Evolutionary conservation across 2,329 filamentous ascomycete genomes (phyloP), one percentile per base, ranked within the genome.

Genomic region (Periconia sp.): DNA sequence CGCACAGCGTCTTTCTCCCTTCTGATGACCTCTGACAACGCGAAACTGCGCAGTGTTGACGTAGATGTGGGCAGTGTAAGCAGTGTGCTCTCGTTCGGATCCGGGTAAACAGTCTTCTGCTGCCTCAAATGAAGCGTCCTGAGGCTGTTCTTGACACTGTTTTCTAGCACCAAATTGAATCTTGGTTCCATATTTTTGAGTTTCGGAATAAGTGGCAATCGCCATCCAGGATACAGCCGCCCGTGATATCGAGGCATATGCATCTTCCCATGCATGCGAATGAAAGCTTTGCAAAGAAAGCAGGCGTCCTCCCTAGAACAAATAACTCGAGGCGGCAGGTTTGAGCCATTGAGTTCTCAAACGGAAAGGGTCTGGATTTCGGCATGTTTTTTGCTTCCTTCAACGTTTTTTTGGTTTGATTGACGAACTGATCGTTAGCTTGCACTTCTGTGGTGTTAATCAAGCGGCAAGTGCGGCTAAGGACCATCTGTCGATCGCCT

Each of bases 281-380:
- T 72, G 54, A 82, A 77, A 7, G 74, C 63, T 47, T 81, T 77
- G 61, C 80, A 83, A 0, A 82, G 71, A 59, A 77, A 82, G 57
- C 80, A 83, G 1, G 80, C 76, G 48, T 78, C 74, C 52, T 82
- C 83, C 65, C 74, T 79, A 3, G 79, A 79, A 49, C 74, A 74
- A 7, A 83, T 75, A 2, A 79, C 71, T n/a, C 78, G 73, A 9
- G 79, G 31, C 7, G 31, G 31, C 8, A 14, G 14, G 14, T 14
- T 33, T 8, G 31, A 33, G 31, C 8, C 8, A 33, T 33, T 33
- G 8, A 33, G 31, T 14, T 33, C 31, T 7, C 7, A 8, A 14
- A 8, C 7, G 31, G 7, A 33, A 8, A 33, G 31, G 14, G 14
- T 7, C 14, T 33, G 31, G 7, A 33, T 33, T 14, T 33, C 31